Evolutionary conservation across 768 basidiomycete genomes (phyloP), one percentile per base, ranked within the genome.

Genomic region (Boletus vinaceobasis): DNA sequence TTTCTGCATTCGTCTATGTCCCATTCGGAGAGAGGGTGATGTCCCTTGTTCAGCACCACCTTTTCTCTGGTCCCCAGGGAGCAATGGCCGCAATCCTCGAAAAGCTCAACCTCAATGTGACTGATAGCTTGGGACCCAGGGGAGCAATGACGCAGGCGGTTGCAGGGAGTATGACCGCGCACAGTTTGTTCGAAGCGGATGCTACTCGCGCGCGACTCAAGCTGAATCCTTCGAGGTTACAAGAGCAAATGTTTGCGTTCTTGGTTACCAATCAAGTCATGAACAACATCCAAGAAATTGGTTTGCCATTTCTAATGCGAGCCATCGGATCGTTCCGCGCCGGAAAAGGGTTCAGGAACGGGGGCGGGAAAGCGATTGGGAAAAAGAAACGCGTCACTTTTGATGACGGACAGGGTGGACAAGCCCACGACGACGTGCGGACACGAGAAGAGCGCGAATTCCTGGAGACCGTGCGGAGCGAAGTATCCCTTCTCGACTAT

Each of bases 1-100:
- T 98, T 15, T 92, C 88, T n/a, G 93, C 95, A 15, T 98, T 94
- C 65, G 82, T 97, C 47, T 99, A 98, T 68, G 90, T 96, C 5
- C 94, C 94, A 0, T 97, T 95, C 59, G 94, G 94, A 29, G 88
- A 88, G 66, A 80, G 81, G 48, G 84, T 93, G 57, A 93, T 94
- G 89, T 74, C 78, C 8, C 66, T 76, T 47, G 74, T 80, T 31
- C 76, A 75, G 35, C 27, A 52, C 6, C 53, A 62, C 52, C 48
- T 74, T 36, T 72, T 69, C 48, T 63, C 61, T 31, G 57, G 55
- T 11, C 49, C 64, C 9, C 66, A 49, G 2, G 51, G 56, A 27
- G 29, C 50, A 36, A 57, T 53, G 7, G 50, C 59, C 46, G 36
- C 52, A 13, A 53, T 57, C 40, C 58, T 64, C 53, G 65, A 61